phyloP scores from a whole-genome alignment of 306 rosid species.

The Quercus dentata region DNA sequence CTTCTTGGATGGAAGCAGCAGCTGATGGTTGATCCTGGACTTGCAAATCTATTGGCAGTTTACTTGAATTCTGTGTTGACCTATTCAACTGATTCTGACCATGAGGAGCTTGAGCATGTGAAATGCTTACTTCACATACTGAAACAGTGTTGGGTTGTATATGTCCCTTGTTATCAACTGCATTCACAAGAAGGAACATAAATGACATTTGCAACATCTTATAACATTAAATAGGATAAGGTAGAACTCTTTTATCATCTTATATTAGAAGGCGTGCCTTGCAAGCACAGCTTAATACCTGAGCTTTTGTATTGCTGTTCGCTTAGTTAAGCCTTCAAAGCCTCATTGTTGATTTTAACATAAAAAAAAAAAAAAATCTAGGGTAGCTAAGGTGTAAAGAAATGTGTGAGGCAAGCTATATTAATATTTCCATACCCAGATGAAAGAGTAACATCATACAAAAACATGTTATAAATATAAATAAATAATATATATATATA shows the following conservation, averaged over 20 bases:
- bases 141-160: background rate
- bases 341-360: background rate
- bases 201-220: slow-evolving; percentile 1
- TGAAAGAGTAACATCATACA: background rate
- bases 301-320: background rate
- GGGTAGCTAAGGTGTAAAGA: background rate
- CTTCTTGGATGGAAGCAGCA: slow-evolving; percentile 2
- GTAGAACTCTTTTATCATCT: background rate
- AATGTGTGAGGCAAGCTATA: background rate
- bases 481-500: no score
- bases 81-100: background rate
- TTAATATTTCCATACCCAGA: background rate
- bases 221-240: background rate
- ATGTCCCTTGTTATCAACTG: slow-evolving; percentile 13
- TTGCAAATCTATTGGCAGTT: background rate
- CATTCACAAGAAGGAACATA: slow-evolving; percentile 6
- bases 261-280: background rate
- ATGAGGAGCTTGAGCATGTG: slow-evolving; percentile 1
- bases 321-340: background rate
- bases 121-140: background rate
- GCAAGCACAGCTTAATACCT: background rate
- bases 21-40: background rate
- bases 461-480: background rate
- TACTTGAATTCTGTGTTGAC: background rate
- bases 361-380: background rate